A percentile compares a stretch with the other conserved stretches of the same genome.
Evolutionary conservation across 495 filamentous ascomycete genomes (phyloP).

Genomic region (Copromyces sp.): DNA sequence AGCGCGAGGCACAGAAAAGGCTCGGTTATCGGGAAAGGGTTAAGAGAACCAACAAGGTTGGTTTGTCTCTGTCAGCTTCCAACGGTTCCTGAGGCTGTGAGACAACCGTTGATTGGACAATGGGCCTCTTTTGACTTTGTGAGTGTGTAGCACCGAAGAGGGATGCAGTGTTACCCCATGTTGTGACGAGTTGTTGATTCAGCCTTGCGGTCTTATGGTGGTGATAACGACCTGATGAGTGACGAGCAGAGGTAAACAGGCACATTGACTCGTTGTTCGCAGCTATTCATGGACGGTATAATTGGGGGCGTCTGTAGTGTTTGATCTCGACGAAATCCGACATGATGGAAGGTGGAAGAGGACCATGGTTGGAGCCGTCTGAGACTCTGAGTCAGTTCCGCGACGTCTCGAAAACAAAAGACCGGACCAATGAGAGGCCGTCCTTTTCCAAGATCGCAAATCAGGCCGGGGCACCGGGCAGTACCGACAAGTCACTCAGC

Average conservation of each 20-base stretch:
- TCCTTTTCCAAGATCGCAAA: background rate
- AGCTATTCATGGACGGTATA: background rate
- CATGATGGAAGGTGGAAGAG: background rate
- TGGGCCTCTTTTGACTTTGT: background rate
- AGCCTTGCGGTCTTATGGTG: background rate
- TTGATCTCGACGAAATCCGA: background rate
- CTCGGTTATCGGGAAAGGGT: background rate
- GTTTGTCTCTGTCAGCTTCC: background rate
- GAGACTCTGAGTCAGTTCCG: background rate
- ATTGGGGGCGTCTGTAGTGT: background rate
- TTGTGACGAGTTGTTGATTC: background rate
- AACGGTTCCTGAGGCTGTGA: background rate
- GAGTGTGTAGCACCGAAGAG: background rate
- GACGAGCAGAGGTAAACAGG: background rate
- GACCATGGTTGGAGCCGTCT: background rate
- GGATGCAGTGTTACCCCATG: background rate
- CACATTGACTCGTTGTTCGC: background rate
- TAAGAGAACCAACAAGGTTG: background rate
- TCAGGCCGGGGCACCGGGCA: background rate
- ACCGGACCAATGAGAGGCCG: background rate
- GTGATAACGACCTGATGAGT: background rate
- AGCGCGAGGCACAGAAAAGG: background rate
- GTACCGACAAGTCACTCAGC: background rate
- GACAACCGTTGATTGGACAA: background rate
- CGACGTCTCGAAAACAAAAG: background rate